These are phyloP conservation scores for Chionographis japonica DNA, from an alignment of 106 monocot species.

Conservation along the genomic window DNA sequence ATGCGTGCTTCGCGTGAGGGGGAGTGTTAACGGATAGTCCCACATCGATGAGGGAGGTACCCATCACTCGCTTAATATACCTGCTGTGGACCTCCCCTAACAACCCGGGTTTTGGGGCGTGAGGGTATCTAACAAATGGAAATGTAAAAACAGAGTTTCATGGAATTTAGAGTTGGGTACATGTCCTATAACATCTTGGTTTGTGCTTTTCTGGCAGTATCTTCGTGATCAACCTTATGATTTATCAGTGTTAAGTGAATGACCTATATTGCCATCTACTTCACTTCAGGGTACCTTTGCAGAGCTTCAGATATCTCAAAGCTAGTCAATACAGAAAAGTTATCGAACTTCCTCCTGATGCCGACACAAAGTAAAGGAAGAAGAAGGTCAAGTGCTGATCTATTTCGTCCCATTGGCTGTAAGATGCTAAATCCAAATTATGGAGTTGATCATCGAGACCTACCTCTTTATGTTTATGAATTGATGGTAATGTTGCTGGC, in stretches of 20 bases:
- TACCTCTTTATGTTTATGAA: conserved; percentile 67
- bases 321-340: conserved; percentile 50
- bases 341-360: no score
- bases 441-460: conserved; percentile 45
- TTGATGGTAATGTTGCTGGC: conserved; percentile 61
- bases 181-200: conserved; percentile 54
- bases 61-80: no score
- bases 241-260: conserved; percentile 72
- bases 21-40: no score
- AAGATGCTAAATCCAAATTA: conserved; percentile 66
- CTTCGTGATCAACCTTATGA: conserved; percentile 47
- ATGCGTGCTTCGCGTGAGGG: no score
- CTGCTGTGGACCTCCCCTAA: no score
- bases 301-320: conserved; percentile 68
- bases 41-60: no score
- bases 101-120: no score
- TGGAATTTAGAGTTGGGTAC: conserved; percentile 53
- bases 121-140: no score
- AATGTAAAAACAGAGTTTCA: conserved; percentile 48
- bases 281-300: conserved; percentile 68
- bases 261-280: conserved; percentile 91
- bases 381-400: no score
- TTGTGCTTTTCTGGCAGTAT: conserved; percentile 88
- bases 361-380: no score
- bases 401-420: no score